phyloP scores from a whole-genome alignment of 129 eudicot species.

The Chrysanthemum seticuspe region DNA sequence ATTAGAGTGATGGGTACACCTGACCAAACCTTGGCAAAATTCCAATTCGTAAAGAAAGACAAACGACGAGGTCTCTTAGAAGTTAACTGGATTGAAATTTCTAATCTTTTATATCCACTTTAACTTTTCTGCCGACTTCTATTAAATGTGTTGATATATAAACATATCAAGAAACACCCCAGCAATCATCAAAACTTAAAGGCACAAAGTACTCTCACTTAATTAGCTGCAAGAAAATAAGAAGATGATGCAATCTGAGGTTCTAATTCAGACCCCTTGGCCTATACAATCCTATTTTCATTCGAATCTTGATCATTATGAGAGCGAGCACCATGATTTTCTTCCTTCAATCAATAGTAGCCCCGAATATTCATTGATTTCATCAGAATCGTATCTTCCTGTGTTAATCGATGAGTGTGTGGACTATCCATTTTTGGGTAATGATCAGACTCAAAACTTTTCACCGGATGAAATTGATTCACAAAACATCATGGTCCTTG shows the following conservation, averaged over 20 bases:
- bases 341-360: constrained; percentile 32
- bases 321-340: constrained; percentile 24
- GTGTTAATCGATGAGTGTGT: constrained; percentile 3
- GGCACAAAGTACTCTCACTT: neutral
- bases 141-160: constrained; percentile 21
- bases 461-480: constrained; percentile 17
- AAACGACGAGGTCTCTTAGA: constrained; percentile 13
- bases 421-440: neutral
- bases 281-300: constrained; percentile 29
- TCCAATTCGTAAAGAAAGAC: constrained; percentile 30
- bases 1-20: constrained; percentile 23
- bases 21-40: constrained; percentile 29
- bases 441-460: constrained; percentile 31
- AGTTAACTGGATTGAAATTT: constrained; percentile 22
- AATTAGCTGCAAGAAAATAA: constrained; percentile 10
- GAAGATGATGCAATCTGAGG: constrained; percentile 52
- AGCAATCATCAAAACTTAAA: constrained; percentile 25
- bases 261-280: constrained; percentile 49
- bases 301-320: constrained; percentile 37
- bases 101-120: constrained; percentile 26
- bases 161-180: constrained; percentile 25
- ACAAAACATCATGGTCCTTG: constrained; percentile 31
- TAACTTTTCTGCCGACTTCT: constrained; percentile 26
- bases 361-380: constrained; percentile 29
- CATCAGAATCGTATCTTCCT: constrained; percentile 27